Base-by-base conservation (phyloP, 768 basidiomycete species). In the Termitomyces sp. region DNA sequence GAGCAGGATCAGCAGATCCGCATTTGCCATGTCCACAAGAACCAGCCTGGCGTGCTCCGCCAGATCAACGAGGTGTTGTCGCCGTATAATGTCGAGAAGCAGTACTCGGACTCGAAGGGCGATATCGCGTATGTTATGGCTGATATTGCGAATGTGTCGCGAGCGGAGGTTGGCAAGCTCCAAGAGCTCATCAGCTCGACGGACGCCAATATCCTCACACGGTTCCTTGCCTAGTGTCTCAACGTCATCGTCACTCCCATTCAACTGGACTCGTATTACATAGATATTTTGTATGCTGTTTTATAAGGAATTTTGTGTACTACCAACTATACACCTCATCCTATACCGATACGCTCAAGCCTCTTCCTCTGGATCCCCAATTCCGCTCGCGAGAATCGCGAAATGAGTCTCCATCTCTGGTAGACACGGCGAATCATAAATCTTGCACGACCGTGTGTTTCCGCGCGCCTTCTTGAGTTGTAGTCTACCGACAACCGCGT, bases 71-170 rank as follows among this genome's bases (percentile, higher is more conserved):
- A 95, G 64, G 88, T 90, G 31, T 77, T 99, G 42, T 90, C 90
- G 50, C 88, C 92, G 39, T 94, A 95, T 81, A 98, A 99, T 73
- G 95, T 99, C 70, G 94, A 96, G 75, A 98, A 98, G 78, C 97
- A 98, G 75, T 98, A 88, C 74, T 94, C 96, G n/a, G 97, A 99
- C 69, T 94, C 92, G 47, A 93, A 93, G 75, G 90, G 90, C 60
- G 92, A 93, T 53, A 74, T 93, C 51, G 94, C 95, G 26, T 98
- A 98, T 73, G 82, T 99, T 61, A 89, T 99, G 86, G 95, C 95
- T 13, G 97, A 99, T 71, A 98, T 99, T 62, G 87, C 91, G 22
- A 84, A 92, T 62, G 94, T 98, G 63, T 91, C 90, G 68, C 81
- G 84, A 59, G 76, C 78, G 55, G 92, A 97, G 68, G 78, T 96